Conservation (phyloP, 2,329 filamentous ascomycete genomes). For the Hirsutella thompsonii region DNA sequence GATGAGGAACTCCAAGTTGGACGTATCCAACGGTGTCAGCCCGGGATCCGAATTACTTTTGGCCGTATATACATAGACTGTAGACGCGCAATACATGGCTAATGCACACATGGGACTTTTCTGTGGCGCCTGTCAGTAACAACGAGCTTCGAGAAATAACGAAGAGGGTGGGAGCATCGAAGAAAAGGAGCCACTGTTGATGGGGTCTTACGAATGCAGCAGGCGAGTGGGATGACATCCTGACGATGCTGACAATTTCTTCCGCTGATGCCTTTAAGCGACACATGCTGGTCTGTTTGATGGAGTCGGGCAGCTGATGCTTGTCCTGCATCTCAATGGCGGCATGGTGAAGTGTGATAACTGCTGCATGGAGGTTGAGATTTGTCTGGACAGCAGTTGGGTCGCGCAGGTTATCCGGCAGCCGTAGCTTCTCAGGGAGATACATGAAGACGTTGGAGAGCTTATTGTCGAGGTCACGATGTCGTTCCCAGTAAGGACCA, state of each 20-base stretch:
- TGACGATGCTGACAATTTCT: slow-evolving; percentile 75
- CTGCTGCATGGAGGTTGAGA: slow-evolving; percentile 76
- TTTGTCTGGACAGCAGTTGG: slow-evolving; percentile 70
- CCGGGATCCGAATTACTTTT: slow-evolving; percentile 41
- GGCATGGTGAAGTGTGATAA: slow-evolving; percentile 81
- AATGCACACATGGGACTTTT: slow-evolving; percentile 41
- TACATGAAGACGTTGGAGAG: slow-evolving; percentile 68
- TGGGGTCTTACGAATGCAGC: slow-evolving; percentile 46
- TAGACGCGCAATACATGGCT: slow-evolving; percentile 72
- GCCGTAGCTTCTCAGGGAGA: slow-evolving; percentile 59
- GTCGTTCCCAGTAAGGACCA: slow-evolving; percentile 76
- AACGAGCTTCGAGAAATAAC: background rate
- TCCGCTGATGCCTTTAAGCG: slow-evolving; percentile 69
- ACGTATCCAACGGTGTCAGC: slow-evolving; percentile 19
- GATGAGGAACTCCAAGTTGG: slow-evolving; percentile 61
- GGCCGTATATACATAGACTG: slow-evolving; percentile 71
- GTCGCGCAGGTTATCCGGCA: slow-evolving; percentile 57
- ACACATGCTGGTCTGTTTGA: slow-evolving; percentile 58
- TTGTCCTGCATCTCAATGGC: slow-evolving; percentile 74
- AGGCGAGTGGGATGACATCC: slow-evolving; percentile 59
- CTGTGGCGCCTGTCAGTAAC: slow-evolving; percentile 7
- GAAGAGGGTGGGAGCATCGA: background rate
- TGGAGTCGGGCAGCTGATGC: slow-evolving; percentile 48
- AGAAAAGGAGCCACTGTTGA: background rate
- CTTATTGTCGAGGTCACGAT: slow-evolving; percentile 70